Evolutionary conservation across 371 early-diverging fungal genomes (phyloP), one percentile per base, ranked within the genome.

Genomic region (Circinella minor): DNA sequence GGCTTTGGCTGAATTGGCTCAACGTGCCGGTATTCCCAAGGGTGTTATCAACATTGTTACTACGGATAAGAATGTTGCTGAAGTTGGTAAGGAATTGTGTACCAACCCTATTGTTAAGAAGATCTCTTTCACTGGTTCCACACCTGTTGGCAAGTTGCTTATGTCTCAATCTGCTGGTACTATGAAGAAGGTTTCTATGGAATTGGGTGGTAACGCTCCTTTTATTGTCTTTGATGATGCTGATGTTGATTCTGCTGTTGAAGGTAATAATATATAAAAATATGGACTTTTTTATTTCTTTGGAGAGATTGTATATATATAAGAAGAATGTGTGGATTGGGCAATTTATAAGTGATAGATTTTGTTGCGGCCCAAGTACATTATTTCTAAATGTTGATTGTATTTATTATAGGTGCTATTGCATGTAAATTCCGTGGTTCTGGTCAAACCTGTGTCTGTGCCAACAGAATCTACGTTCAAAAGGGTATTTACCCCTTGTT

Each of bases 221-320:
- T 94, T 95, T 69, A 94, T 97, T 73, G 93, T 96, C 5, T 96
- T 97, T 79, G 94, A 89, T 70, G 92, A 93, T 74, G 94, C 93
- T 6, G 89, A 92, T 71, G 46, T 94, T 4, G 80, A 84, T 54
- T 70, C 75, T 46, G 93, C 94, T 13, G 89, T 91, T 18, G 85
- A 87, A 55, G 85, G 84, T 69, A 71, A 61, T 55, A 7, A 27
- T 9, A 17, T 9, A 9, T 43, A 9, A 11, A 43, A 27, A 27
- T 1, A 27, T 27, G 27, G 27, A 27, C 27, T 27, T 27, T 27
- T 0, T 27, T 27, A 27, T 27, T 27, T 27, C 27, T 27, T 27
- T 43, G 11, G 43, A 3, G 3, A 11, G 43, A 3, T 9, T 43
- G 9, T 39, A 39, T 39, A 43, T 43, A 43, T 43, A 43, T 43